Conservation (phyloP, 352 stramenopile genomes). For the Globisporangium takayamanum region DNA sequence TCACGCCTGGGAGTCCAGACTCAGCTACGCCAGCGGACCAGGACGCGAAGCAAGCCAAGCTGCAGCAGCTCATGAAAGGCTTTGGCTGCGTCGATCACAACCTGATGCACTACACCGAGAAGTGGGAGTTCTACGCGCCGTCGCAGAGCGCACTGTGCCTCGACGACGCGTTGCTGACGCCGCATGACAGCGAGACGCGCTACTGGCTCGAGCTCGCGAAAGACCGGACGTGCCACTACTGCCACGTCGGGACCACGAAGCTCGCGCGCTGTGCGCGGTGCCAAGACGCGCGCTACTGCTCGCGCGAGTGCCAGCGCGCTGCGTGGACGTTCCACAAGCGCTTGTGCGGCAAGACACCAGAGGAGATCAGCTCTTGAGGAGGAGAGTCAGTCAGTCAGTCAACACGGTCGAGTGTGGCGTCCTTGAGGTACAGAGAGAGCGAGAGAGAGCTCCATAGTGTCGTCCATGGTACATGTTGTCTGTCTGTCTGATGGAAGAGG, state of each 20-base stretch:
- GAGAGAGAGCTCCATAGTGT: too few relatives aligned
- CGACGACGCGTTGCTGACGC: constrained; percentile 30
- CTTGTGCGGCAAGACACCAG: constrained; percentile 48
- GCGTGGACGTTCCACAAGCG: constrained; percentile 79
- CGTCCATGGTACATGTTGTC: constrained; percentile 4
- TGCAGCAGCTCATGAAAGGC: constrained; percentile 57
- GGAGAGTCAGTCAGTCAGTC: neutral
- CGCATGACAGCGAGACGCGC: constrained; percentile 46
- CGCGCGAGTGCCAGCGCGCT: constrained; percentile 68
- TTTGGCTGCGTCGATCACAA: constrained; percentile 74
- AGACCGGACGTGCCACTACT: constrained; percentile 63
- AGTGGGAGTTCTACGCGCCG: constrained; percentile 71
- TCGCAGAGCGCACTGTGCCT: constrained; percentile 32
- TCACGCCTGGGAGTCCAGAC: constrained; percentile 18
- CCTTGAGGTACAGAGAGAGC: too few relatives aligned
- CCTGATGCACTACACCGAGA: constrained; percentile 76
- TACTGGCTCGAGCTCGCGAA: constrained; percentile 62
- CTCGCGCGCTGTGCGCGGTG: constrained; percentile 62
- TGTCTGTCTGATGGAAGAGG: neutral
- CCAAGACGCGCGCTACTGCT: constrained; percentile 69
- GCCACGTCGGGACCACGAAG: constrained; percentile 42
- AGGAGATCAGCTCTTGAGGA: constrained; percentile 29
- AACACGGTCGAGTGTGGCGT: neutral
- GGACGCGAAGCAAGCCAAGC: constrained; percentile 25
- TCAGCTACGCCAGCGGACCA: constrained; percentile 21